Evolutionary conservation across 164 flowering plant species (phyloP), one percentile per base, ranked within the genome.

Genomic region (Vitis cinerea): DNA sequence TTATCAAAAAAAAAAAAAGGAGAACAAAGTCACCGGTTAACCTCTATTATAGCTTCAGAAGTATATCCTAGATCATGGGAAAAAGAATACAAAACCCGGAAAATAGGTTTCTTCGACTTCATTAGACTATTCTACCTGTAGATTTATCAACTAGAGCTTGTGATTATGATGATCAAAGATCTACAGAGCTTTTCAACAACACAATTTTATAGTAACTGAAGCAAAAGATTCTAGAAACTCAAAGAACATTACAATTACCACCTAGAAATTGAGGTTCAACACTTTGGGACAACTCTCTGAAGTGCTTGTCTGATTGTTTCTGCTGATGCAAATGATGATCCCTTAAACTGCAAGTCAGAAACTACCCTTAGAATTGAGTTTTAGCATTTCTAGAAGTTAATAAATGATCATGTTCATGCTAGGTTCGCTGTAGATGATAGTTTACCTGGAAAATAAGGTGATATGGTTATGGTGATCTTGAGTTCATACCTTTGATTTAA

Each of bases 401-500:
- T 50, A 53, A 66, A 55, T 55, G 11, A 8, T 12, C 60, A 66
- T 3, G 9, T 23, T 30, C 29, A 13, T 44, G 6, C 9, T 19
- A 37, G 15, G 12, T 14, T 23, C 59, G 7, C 7, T 1, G 0
- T 37, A 3, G 7, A 2, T 3, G 44, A 37, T 37, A 37, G 44
- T 37, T 3, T 37, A 37, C 44, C 44, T 6, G 44, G 44, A 37
- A 37, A 37, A 37, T 37, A 37, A 37, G 4, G 44, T 37, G 44
- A 37, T 37, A 37, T 0, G 44, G 44, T 37, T 37, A 37, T 37
- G 44, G 44, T 37, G 44, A 37, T 37, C 53, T n/a, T 29, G 31
- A 23, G 47, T 52, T 53, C 77, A 10, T 69, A 92, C 98, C 99
- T 89, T 86, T 15, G 97, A 83, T 78, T 85, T 86, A 12, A 94